Conservation (phyloP, 2,329 filamentous ascomycete species). For the Apiospora saccharicola region DNA sequence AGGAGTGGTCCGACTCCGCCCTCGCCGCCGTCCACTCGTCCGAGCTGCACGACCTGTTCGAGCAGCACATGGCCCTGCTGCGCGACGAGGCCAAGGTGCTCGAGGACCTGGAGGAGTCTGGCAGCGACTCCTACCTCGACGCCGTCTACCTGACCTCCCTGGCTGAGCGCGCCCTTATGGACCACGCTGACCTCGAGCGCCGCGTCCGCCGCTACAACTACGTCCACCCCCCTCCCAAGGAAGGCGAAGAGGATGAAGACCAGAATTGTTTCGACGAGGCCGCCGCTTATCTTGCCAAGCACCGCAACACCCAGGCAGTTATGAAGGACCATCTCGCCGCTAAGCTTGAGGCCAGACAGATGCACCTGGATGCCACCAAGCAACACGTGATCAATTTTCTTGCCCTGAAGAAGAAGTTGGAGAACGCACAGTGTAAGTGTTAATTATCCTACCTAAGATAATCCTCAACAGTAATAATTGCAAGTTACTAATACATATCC, state of each 20-base stretch:
- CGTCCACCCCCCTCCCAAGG: too few relatives aligned
- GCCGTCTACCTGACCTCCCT: neutral
- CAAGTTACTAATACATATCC: neutral
- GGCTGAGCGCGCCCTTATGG: neutral
- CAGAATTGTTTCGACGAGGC: too few relatives aligned
- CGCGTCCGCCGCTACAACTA: neutral
- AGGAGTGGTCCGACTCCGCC: too few relatives aligned
- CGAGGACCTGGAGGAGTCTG: neutral
- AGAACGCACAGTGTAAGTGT: neutral
- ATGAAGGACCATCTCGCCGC: neutral
- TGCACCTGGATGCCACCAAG: neutral
- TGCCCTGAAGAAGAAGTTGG: neutral
- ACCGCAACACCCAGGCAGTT: too few relatives aligned
- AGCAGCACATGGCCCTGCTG: neutral
- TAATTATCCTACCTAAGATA: neutral
- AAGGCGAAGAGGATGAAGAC: too few relatives aligned
- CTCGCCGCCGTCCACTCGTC: neutral
- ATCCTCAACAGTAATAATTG: neutral
- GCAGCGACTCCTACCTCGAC: neutral
- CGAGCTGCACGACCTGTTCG: neutral
- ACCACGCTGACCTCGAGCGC: neutral
- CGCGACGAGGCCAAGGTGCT: neutral
- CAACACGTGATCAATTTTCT: neutral
- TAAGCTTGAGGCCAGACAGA: neutral
- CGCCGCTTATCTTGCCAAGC: too few relatives aligned